Conservation (phyloP, 1,139 yeast genomes). For the Hanseniaspora gamundiae region DNA sequence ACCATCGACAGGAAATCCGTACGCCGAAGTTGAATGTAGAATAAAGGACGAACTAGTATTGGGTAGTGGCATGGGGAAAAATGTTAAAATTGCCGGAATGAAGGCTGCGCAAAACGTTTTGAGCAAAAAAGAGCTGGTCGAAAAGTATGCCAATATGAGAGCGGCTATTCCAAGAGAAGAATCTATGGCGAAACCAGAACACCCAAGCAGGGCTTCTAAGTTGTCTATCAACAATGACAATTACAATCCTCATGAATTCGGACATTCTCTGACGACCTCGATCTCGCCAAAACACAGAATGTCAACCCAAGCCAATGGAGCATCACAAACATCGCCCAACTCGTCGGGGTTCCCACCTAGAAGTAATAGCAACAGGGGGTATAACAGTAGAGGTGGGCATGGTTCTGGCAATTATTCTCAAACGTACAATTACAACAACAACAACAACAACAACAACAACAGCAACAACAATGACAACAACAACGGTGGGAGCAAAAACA, state of each 20-base stretch:
- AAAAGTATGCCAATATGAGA: slow-evolving; percentile 49
- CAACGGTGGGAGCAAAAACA: background rate
- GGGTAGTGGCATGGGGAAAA: slow-evolving; percentile 53
- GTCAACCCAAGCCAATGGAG: background rate
- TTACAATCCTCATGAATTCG: background rate
- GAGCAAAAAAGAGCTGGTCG: slow-evolving; percentile 44
- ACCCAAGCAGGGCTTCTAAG: background rate
- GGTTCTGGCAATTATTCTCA: background rate
- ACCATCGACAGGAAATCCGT: slow-evolving; percentile 36
- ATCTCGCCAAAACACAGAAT: background rate
- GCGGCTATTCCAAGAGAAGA: slow-evolving; percentile 49
- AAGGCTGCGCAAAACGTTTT: slow-evolving; percentile 65
- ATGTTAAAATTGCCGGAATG: slow-evolving; percentile 53
- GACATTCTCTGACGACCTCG: background rate
- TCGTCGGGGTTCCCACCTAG: too few relatives aligned
- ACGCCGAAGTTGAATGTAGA: slow-evolving; percentile 51
- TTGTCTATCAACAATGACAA: background rate
- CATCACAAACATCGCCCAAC: background rate
- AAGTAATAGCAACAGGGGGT: background rate
- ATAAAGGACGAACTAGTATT: slow-evolving; percentile 50
- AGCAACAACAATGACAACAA: background rate
- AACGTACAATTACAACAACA: background rate
- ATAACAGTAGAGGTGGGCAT: background rate
- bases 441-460: background rate
- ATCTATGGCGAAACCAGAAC: slow-evolving; percentile 20